Base-by-base conservation (phyloP, 257 asterid genomes). In the Fraxinus pennsylvanica region DNA sequence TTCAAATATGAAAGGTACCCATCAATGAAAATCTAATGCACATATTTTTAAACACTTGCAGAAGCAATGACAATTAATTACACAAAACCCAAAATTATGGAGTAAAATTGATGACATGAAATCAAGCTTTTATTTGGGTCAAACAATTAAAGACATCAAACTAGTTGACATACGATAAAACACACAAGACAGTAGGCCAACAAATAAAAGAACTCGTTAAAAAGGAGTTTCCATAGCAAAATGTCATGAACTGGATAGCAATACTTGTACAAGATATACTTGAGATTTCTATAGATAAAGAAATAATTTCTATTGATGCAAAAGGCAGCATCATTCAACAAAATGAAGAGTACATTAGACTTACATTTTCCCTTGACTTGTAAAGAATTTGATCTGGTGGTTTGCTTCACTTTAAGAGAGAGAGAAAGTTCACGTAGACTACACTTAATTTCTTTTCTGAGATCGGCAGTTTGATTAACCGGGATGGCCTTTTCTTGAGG, bases 401-500 rank as follows among this genome's bases (percentile, higher is more conserved):
- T 78, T 78, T 83, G 87, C 82, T 83, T 88, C 0, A 79, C 84
- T 76, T 87, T 90, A 83, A 43, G 50, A 43, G 50, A 43, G 36
- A 21, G 50, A 43, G 50, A 43, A 10, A 90, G 70, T 79, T 94
- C 94, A 32, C 69, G 88, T 72, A 94, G 78, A 71, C 80, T 84
- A 63, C 81, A 86, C 84, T 43, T 43, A 73, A 92, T 91, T 87
- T 91, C 92, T 81, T 81, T 88, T 85, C 83, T 87, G 72, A 87
- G 80, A 77, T 82, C 80, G 79, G 84, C 80, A 65, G 81, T 65
- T 59, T 80, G 79, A 76, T 89, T 85, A 73, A 69, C 33, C 78
- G 92, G 91, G 71, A 92, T 87, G n/a, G 81, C 85, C 73, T 81
- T 85, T 82, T 86, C 93, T 85, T 94, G 98, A 72, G 97, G 96